Base-by-base conservation (phyloP, 805 yeast species). In the Cyberlindnera lachancei region DNA sequence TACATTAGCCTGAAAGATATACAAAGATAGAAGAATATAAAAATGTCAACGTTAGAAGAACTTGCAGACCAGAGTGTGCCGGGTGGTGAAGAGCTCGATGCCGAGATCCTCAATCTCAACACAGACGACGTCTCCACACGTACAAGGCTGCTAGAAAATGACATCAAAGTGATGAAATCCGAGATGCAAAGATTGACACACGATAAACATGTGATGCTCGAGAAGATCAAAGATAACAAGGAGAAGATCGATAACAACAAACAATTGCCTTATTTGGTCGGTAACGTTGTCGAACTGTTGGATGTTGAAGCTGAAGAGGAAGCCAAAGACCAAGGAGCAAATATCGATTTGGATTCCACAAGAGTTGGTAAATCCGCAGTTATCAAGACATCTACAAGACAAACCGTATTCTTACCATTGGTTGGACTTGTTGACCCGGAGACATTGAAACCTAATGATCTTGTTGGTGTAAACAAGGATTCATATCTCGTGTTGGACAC, bases 331-430 rank as follows among this genome's bases (percentile, higher is more conserved):
- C 95, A 92, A 57, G 97, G 97, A 23, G 96, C 97, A 37, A 90
- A 88, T 52, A 82, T 87, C 29, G 96, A 92, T 59, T 64, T 85
- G 46, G 96, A 92, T 53, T 83, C 96, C 29, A 73, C 94, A 10
- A 77, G 95, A 41, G 74, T 75, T 27, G 97, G 98, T 6, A 87
- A 90, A 61, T 86, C 95, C n/a, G 99, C 99, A 1, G 98, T 92
- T 23, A 84, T 92, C 41, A 92, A 92, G 61, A 92, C 99, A 0
- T 85, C 96, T 1, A 92, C 98, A 8, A 77, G 99, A 53, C 99
- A 92, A 55, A 92, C 99, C 3, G 94, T 92, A 21, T 92, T 92
- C 50, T 65, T 92, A 54, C 99, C 99, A 22, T 73, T 92, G 61
- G 83, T 92, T 37, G 99, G 99, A 15, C 65, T 92, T 33, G 99